phyloP scores from a whole-genome alignment of 169 alveolate species.

The Perkinsus olseni region DNA sequence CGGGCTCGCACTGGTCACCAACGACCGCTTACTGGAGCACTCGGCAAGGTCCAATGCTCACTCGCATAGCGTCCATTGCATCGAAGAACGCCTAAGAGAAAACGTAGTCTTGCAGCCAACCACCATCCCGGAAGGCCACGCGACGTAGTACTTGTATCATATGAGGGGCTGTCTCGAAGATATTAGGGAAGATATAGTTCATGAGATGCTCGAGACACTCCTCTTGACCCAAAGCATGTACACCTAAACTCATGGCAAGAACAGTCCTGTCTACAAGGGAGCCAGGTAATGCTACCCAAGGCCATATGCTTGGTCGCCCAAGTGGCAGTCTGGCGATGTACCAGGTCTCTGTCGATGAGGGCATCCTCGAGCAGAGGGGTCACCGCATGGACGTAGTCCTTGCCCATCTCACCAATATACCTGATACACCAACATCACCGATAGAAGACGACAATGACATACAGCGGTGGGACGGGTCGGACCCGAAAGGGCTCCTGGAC shows the following conservation, averaged over 20 bases:
- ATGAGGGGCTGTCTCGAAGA: constrained; percentile 98
- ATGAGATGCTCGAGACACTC: constrained; percentile 88
- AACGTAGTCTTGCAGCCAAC: not conserved
- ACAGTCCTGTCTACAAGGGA: constrained; percentile 60
- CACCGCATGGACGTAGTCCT: constrained; percentile 94
- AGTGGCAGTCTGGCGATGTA: constrained; percentile 98
- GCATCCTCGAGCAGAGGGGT: constrained; percentile 97
- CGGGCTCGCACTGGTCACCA: not conserved
- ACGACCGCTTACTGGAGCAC: constrained; percentile 53
- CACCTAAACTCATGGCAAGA: constrained; percentile 13
- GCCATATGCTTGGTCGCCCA: constrained; percentile 97
- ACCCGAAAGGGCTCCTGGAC: too few relatives aligned
- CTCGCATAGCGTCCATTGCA: constrained; percentile 96
- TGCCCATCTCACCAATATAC: constrained; percentile 69
- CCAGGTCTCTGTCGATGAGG: constrained; percentile 95
- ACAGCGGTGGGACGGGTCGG: too few relatives aligned
- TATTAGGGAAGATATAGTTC: constrained; percentile 99
- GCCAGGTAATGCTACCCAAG: constrained; percentile 71
- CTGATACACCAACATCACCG: not conserved
- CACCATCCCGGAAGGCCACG: not conserved
- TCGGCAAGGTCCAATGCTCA: constrained; percentile 95
- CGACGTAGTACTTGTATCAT: constrained; percentile 35
- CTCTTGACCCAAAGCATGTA: constrained; percentile 54
- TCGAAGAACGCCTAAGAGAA: constrained; percentile 86
- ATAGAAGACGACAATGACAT: not conserved